Conservation (phyloP, 441 rosid genomes). For the Adansonia gregorii region DNA sequence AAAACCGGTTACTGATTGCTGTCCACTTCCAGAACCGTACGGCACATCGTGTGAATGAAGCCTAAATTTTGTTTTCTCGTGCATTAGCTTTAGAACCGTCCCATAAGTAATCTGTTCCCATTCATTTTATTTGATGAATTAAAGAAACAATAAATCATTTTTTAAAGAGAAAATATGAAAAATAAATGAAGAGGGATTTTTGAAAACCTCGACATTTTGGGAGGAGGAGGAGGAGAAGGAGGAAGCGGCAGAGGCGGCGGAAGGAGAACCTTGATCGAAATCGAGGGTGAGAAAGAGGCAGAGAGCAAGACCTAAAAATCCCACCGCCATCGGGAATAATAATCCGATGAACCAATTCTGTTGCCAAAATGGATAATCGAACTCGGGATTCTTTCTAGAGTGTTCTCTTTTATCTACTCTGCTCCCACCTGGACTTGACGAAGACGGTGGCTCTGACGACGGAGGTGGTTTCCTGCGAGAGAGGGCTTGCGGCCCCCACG, state of each 20-base stretch:
- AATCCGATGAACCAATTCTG: constrained; percentile 79
- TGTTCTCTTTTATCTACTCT: constrained; percentile 43
- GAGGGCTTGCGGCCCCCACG: constrained; percentile 62
- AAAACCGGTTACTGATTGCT: constrained; percentile 94
- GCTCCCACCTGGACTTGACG: constrained; percentile 33
- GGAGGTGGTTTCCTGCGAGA: constrained; percentile 58
- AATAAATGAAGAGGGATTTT: background rate
- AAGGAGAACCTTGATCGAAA: constrained; percentile 48
- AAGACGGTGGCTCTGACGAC: constrained; percentile 18
- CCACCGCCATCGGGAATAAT: constrained; percentile 73
- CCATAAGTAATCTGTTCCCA: constrained; percentile 82
- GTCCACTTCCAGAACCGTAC: constrained; percentile 97
- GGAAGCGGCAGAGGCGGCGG: constrained; percentile 39
- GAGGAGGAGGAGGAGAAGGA: constrained; percentile 45
- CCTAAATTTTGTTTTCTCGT: constrained; percentile 79
- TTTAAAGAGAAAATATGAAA: background rate
- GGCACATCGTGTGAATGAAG: constrained; percentile 98
- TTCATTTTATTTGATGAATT: constrained; percentile 18
- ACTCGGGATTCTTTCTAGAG: constrained; percentile 4
- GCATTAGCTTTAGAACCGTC: constrained; percentile 83
- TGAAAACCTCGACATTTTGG: constrained; percentile 71
- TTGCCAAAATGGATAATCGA: constrained; percentile 72
- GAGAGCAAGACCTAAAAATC: constrained; percentile 66
- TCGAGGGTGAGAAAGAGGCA: constrained; percentile 73
- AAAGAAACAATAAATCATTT: background rate